phyloP scores from a whole-genome alignment of 352 stramenopile species.

The Globisporangium echinulatum region DNA sequence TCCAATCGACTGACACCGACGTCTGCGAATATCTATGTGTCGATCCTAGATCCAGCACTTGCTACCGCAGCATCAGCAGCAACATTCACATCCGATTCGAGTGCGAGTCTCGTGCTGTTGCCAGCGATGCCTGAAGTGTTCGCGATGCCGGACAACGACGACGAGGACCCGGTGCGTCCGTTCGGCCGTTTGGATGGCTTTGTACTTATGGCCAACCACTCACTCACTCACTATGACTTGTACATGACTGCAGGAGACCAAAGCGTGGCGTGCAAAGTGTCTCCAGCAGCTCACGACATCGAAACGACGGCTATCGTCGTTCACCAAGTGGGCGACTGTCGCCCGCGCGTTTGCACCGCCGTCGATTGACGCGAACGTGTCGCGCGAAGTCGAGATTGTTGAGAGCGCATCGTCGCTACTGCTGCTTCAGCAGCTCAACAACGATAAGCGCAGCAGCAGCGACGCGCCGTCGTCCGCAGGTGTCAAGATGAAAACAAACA shows the following conservation, averaged over 20 bases:
- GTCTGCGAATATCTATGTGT: too few species aligned
- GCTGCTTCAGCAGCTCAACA: slow-evolving; percentile 10
- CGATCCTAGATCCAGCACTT: neutral
- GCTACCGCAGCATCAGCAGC: neutral
- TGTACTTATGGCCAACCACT: neutral
- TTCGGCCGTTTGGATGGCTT: neutral
- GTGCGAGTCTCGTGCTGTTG: too few species aligned
- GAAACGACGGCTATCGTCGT: slow-evolving; percentile 19
- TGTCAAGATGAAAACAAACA: slow-evolving; percentile 31
- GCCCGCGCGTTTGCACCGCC: slow-evolving; percentile 25
- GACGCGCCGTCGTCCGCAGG: neutral
- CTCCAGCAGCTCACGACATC: slow-evolving; percentile 24
- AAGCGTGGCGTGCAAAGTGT: slow-evolving; percentile 32
- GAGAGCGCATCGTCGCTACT: slow-evolving; percentile 8
- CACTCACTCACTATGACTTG: too few species aligned
- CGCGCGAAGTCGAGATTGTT: slow-evolving; percentile 19
- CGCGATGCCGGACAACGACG: neutral
- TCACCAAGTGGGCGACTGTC: slow-evolving; percentile 34
- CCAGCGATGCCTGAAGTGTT: neutral
- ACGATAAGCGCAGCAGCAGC: too few species aligned
- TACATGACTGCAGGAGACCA: slow-evolving; percentile 19
- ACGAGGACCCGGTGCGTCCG: neutral
- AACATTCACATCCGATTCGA: neutral
- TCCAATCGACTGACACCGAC: too few species aligned
- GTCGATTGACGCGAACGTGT: slow-evolving; percentile 15